phyloP scores from a whole-genome alignment of 2,329 filamentous ascomycete species.

The Sporothrix mexicana region DNA sequence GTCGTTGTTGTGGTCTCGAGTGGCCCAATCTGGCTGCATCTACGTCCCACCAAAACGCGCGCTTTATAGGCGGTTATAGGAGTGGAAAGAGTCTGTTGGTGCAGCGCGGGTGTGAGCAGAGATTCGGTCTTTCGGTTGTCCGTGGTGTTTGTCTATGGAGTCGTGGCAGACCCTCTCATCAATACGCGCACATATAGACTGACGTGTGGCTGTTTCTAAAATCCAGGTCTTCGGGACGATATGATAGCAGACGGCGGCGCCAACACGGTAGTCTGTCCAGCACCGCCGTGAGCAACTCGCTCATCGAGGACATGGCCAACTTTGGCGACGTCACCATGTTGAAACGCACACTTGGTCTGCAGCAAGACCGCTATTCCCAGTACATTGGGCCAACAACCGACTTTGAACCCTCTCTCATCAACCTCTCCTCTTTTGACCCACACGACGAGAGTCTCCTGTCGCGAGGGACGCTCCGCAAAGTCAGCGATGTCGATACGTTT shows the following conservation, averaged over 20 bases:
- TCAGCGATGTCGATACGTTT: conserved; percentile 79
- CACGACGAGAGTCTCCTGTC: conserved; percentile 80
- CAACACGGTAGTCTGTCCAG: conserved; percentile 65
- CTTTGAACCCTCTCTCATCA: conserved; percentile 82
- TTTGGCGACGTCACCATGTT: conserved; percentile 69
- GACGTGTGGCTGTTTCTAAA: conserved; percentile 49
- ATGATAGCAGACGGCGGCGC: conserved; percentile 60
- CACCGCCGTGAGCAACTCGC: conserved; percentile 65
- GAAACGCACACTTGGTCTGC: conserved; percentile 74
- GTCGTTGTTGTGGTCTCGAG: neutral
- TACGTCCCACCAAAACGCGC: conserved; percentile 20
- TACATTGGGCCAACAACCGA: conserved; percentile 84
- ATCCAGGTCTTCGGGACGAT: conserved; percentile 61
- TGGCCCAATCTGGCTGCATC: conserved; percentile 12
- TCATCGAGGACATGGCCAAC: conserved; percentile 74
- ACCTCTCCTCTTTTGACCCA: conserved; percentile 78
- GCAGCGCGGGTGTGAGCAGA: conserved; percentile 5
- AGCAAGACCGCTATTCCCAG: conserved; percentile 78
- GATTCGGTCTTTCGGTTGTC: neutral
- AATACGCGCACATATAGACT: conserved; percentile 3
- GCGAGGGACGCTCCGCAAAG: conserved; percentile 72
- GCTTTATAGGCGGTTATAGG: conserved; percentile 25
- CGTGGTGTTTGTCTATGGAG: neutral
- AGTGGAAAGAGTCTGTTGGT: conserved; percentile 14
- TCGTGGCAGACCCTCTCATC: neutral